Conservation (phyloP, 306 rosid species). For the Sicyos baderoa region DNA sequence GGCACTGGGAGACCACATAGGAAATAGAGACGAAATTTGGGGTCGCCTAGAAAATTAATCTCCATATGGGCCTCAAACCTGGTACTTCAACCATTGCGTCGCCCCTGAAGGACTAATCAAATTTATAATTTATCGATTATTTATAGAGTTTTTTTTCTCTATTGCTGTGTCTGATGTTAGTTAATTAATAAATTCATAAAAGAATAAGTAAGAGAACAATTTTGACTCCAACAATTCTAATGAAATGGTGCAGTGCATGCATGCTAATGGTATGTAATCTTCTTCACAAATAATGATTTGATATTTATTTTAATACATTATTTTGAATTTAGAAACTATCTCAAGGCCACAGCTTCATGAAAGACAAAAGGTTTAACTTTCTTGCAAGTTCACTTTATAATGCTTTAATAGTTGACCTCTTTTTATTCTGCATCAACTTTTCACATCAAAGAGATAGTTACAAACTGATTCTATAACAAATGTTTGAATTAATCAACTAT, state of each 20-base stretch:
- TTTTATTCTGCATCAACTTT: neutral
- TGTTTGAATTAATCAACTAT: neutral
- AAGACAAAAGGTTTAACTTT: neutral
- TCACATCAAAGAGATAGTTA: neutral
- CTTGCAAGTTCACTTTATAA: constrained; percentile 5
- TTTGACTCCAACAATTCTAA: neutral
- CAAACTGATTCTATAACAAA: constrained; percentile 4
- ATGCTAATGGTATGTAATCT: neutral
- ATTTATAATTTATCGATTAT: constrained; percentile 19
- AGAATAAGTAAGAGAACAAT: neutral
- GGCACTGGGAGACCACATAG: too few relatives aligned
- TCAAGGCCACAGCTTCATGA: neutral
- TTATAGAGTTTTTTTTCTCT: neutral
- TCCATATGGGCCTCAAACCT: too few relatives aligned
- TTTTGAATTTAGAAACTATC: neutral
- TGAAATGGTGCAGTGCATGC: neutral
- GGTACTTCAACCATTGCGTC: too few relatives aligned
- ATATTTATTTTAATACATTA: neutral
- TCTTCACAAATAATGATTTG: constrained; percentile 14
- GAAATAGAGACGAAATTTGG: too few relatives aligned
- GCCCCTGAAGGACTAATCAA: too few relatives aligned
- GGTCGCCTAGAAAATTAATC: too few relatives aligned
- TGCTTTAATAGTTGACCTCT: neutral
- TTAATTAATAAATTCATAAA: neutral
- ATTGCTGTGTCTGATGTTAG: neutral